Percentiles rank a stretch among this genome's conserved stretches.
These are phyloP conservation scores for Ensete glaucum DNA, from an alignment of 176 grass and related monocot genomes.

Conservation along the genomic window DNA sequence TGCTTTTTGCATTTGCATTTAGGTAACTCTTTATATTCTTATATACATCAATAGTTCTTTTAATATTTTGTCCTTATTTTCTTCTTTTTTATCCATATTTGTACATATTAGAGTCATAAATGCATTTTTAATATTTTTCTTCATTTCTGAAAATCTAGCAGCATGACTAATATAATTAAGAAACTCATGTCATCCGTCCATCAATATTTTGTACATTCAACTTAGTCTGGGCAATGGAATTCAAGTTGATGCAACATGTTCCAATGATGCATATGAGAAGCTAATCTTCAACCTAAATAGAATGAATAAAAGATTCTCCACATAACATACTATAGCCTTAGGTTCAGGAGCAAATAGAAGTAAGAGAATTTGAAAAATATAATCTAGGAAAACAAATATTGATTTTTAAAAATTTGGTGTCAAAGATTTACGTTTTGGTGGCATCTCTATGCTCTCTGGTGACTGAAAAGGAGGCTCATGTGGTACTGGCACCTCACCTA, in stretches of 20 bases:
- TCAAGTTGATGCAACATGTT: neutral
- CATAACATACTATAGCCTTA: neutral
- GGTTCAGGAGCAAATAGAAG: too few relatives aligned
- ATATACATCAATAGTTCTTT: neutral
- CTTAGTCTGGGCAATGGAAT: neutral
- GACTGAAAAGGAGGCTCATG: too few relatives aligned
- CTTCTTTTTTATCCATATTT: neutral
- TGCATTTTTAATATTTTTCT: neutral
- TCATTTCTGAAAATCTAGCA: neutral
- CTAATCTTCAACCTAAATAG: neutral
- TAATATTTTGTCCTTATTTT: constrained; percentile 48
- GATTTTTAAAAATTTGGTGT: too few relatives aligned
- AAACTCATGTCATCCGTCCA: neutral
- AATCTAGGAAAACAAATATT: too few relatives aligned
- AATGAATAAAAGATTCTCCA: neutral
- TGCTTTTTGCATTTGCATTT: constrained; percentile 96
- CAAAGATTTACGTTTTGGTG: too few relatives aligned
- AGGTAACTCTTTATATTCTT: constrained; percentile 49
- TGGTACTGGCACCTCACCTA: too few relatives aligned
- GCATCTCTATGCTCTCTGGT: too few relatives aligned
- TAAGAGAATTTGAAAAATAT: too few relatives aligned
- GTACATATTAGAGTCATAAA: neutral
- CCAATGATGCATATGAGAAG: neutral
- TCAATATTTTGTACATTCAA: neutral
- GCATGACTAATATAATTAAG: neutral